Evolutionary conservation across 257 asterid species (phyloP), one percentile per base, ranked within the genome.

Genomic region (Plectranthus barbatus): DNA sequence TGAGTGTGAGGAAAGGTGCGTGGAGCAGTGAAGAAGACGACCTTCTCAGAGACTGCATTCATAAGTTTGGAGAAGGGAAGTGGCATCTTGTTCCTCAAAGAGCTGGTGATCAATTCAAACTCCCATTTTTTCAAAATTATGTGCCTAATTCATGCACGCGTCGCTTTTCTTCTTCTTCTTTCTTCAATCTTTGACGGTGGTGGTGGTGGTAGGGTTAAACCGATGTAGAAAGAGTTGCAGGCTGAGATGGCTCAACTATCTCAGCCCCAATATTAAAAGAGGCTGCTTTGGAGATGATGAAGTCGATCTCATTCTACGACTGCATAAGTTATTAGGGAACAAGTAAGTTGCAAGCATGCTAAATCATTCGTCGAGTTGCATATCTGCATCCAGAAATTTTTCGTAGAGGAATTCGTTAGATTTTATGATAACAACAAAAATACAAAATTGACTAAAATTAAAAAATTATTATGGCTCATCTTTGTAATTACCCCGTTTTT

Each of bases 61-160:
- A 77, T 0, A 69, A 50, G 2, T 73, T 67, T 18, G 89, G 86
- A 51, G 86, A 80, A 69, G 84, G 84, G 17, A 80, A 74, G 33
- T 83, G 89, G 89, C 81, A 83, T 60, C 77, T 57, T 62, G 84
- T 80, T 47, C 88, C 88, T 20, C 59, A 24, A 33, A 68, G 79
- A 44, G 78, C 88, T 39, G 88, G 88, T 79, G 64, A 9, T 4
- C n/a, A n/a, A n/a, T 23, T 23, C 1, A 4, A 1, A 23, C 4
- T 4, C 29, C 4, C 1, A 4, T 4, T 23, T 1, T 4, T 4
- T 23, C 1, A 1, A 23, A 4, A 4, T 4, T 23, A 23, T 23
- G 4, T 4, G 0, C 0, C 3, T 4, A 18, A 8, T 1, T 18
- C n/a, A 8, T 19, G 4, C 7, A 2, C 6, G 17, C 10, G 1